Evolutionary conservation across 306 rosid genomes (phyloP).

Genomic region (Acmispon strigosus): DNA sequence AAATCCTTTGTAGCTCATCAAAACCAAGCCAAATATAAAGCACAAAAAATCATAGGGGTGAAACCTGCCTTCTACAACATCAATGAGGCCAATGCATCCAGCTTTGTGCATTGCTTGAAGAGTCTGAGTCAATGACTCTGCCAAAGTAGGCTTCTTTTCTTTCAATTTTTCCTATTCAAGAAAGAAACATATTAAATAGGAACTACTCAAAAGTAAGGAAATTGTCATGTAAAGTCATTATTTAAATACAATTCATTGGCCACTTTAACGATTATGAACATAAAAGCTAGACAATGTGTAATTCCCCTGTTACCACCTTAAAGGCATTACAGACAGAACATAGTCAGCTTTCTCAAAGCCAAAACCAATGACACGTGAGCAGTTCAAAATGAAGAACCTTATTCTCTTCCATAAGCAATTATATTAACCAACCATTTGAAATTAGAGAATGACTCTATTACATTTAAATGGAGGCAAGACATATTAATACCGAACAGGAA

Average conservation of each 20-base stretch:
- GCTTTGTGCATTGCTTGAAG: slow-evolving; percentile 91
- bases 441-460: not conserved
- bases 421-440: not conserved
- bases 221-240: not conserved
- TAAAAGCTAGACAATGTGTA: not conserved
- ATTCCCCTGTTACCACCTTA: not conserved
- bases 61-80: slow-evolving; percentile 82
- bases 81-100: slow-evolving; percentile 80
- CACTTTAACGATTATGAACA: not conserved
- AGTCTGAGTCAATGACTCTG: slow-evolving; percentile 72
- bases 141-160: slow-evolving; percentile 83
- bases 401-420: not conserved
- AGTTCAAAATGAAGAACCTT: not conserved
- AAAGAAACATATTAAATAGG: slow-evolving; percentile 19
- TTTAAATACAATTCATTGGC: slow-evolving; percentile 1
- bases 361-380: not conserved
- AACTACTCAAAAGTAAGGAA: slow-evolving; percentile 1
- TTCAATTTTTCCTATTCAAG: slow-evolving; percentile 81
- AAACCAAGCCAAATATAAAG: not conserved
- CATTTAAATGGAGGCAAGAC: not conserved
- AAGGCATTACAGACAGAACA: not conserved
- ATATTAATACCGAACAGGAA: not conserved
- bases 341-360: not conserved
- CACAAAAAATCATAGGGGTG: not conserved
- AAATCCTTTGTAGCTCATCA: slow-evolving; percentile 8